phyloP scores from a whole-genome alignment of 1,284 basidiomycete genomes.

The Farysia itapuensis region DNA sequence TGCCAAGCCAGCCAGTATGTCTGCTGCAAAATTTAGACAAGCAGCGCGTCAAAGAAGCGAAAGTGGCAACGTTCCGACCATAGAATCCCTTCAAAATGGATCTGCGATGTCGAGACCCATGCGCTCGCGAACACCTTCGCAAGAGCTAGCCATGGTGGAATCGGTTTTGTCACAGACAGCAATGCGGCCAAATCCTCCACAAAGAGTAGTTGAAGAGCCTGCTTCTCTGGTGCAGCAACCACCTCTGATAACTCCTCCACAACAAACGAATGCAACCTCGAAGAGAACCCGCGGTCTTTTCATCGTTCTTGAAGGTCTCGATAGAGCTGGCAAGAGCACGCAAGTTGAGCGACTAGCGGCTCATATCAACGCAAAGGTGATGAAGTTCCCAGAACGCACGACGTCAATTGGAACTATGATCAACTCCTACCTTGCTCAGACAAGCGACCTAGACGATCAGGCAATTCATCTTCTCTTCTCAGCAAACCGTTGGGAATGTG shows the following conservation, averaged over 20 bases:
- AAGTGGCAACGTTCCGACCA: constrained; percentile 13
- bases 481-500: constrained; percentile 88
- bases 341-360: constrained; percentile 50
- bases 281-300: constrained; percentile 44
- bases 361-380: constrained; percentile 31
- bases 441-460: constrained; percentile 83
- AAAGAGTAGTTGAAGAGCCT: constrained; percentile 3
- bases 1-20: constrained; percentile 30
- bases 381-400: constrained; percentile 70
- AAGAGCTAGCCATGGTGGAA: constrained; percentile 32
- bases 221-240: constrained; percentile 3
- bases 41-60: constrained; percentile 30
- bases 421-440: constrained; percentile 79
- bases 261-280: background rate
- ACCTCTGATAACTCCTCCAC: background rate
- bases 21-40: constrained; percentile 35
- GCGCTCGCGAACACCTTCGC: constrained; percentile 28
- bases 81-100: constrained; percentile 12
- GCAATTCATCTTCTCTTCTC: constrained; percentile 93
- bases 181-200: background rate
- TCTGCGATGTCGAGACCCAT: constrained; percentile 12
- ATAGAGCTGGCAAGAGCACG: constrained; percentile 58
- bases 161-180: constrained; percentile 17
- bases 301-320: constrained; percentile 58
- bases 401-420: constrained; percentile 92